A percentile compares a stretch with the other conserved stretches of the same genome.
Evolutionary conservation across 75 land plant genomes (phyloP).

Genomic region (Selaginella tamariscina): DNA sequence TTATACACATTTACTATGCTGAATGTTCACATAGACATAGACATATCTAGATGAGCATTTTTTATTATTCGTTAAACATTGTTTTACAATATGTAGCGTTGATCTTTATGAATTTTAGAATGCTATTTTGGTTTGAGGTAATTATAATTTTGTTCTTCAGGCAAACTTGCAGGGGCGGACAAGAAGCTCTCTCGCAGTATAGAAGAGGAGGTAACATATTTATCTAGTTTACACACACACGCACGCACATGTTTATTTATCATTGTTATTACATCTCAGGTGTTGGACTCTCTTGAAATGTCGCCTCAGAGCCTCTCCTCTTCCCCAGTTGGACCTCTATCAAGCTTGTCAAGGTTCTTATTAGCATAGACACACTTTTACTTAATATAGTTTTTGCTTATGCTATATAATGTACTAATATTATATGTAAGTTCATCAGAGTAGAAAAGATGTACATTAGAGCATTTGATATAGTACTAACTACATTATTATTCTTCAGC

Average conservation of each 20-base stretch:
- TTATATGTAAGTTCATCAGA: no score
- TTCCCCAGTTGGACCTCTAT: constrained; percentile 48
- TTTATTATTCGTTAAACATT: no score
- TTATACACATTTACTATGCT: no score
- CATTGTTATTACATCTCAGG: constrained; percentile 25
- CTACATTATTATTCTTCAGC: constrained; percentile 26
- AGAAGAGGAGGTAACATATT: constrained; percentile 58
- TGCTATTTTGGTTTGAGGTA: no score
- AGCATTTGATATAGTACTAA: no score
- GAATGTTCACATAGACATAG: no score
- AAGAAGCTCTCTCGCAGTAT: constrained; percentile 58
- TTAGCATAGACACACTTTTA: no score
- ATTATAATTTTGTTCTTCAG: no score
- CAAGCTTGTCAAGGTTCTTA: constrained; percentile 60
- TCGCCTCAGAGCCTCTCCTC: constrained; percentile 40
- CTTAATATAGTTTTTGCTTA: not conserved
- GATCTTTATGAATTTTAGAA: constrained; percentile 55
- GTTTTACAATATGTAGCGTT: no score
- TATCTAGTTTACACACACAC: not conserved
- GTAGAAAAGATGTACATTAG: no score
- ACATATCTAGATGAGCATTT: no score
- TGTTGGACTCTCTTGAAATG: constrained; percentile 48
- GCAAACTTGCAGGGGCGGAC: constrained; percentile 57
- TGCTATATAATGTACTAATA: no score
- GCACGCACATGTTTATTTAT: not conserved